Conservation (phyloP, 805 yeast species). For the Monosporozyma siamensis region DNA sequence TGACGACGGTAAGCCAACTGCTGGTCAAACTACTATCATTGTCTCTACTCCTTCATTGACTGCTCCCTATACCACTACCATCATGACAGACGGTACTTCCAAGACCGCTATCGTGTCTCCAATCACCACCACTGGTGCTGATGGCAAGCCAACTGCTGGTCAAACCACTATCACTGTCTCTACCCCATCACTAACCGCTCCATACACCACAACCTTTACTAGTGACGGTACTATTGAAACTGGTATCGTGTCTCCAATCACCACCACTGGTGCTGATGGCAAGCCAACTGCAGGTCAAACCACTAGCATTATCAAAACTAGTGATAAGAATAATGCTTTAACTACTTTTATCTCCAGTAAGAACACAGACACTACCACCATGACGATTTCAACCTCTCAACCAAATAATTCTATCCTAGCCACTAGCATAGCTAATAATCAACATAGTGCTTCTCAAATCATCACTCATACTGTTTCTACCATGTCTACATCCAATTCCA, state of each 20-base stretch:
- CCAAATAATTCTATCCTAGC: too few species aligned
- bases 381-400: background rate
- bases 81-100: background rate
- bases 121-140: background rate
- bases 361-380: background rate
- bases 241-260: background rate
- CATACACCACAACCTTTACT: background rate
- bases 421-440: background rate
- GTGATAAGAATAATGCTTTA: background rate
- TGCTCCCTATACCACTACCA: background rate
- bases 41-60: background rate
- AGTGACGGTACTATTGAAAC: background rate
- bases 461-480: background rate
- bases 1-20: background rate
- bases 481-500: too few species aligned
- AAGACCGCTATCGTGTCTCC: background rate
- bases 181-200: background rate
- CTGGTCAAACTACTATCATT: background rate
- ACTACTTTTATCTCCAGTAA: too few species aligned
- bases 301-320: background rate
- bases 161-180: background rate
- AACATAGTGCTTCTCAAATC: too few species aligned
- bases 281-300: background rate
- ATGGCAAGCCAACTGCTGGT: background rate
- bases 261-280: background rate